Base-by-base conservation (phyloP, 805 yeast genomes). In the Blastobotrys americana region DNA sequence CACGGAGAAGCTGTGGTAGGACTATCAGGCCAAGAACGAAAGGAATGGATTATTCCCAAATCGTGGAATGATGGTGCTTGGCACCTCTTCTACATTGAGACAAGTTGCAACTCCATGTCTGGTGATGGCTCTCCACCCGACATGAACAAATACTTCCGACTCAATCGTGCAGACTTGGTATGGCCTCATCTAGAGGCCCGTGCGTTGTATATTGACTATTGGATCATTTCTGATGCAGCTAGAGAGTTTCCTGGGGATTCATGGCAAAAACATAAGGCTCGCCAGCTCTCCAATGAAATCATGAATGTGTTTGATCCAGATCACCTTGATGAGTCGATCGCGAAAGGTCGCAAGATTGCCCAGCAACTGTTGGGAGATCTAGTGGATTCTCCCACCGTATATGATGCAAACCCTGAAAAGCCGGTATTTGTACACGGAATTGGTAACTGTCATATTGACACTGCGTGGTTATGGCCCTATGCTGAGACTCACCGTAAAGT, bases 381-480 rank as follows among this genome's bases (percentile, higher is more conserved):
- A 37, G 69, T 77, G 33, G 84, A 88, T 60, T 70, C 82, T 3
- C 74, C 75, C 13, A 71, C 72, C 8, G 97, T 90, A 1, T 71
- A 73, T 48, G 68, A 71, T 22, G 67, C 59, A 15, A n/a, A n/a
- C n/a, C n/a, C n/a, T n/a, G 43, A 58, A 44, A 55, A 52, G 33
- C 49, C 56, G 36, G 68, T 54, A 47, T 54, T 57, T 23, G 96
- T 89, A 8, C 82, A 70, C 63, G 95, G 85, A 5, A 74, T 93
- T 52, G 98, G 98, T 36, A 85, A 93, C 61, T 93, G 97, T 62
- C 97, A 89, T 63, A 89, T 89, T 55, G 98, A 90, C 59, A 90
- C 97, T 15, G 97, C 97, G 13, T 90, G 98, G 98, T 71, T 88
- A 47, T 90, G 98, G 98, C 97, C 97, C n/a, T 90, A 83, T 70